Evolutionary conservation across 169 alveolate genomes (phyloP), one percentile per base, ranked within the genome.

Genomic region (Cryptosporidium canis): DNA sequence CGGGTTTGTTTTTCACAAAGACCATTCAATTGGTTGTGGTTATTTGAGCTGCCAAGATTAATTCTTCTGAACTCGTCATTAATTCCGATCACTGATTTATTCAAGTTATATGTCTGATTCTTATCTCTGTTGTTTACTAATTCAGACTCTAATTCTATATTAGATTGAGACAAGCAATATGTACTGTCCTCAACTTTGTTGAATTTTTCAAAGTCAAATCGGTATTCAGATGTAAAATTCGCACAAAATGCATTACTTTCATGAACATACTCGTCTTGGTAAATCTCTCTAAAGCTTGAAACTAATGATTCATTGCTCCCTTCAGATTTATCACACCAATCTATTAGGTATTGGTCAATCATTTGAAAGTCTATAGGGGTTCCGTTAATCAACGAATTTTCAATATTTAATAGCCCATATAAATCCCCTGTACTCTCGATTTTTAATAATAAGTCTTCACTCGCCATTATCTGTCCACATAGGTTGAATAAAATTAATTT

Each of bases 401-500:
- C 11, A 12, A 9, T 31, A 29, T 61, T 44, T 35, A 61, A 1
- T 39, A 67, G 41, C 31, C 68, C 31, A 5, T 24, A 29, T 67
- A 67, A 24, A 67, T 45, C 43, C n/a, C 44, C 55, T 44, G 24
- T n/a, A 0, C 53, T 9, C 18, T 70, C 47, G 11, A 70, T 70
- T 12, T 48, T 47, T 12, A 16, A 47, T n/a, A 55, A 6, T 31
- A 70, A 47, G 31, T 70, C 84, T 48, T 70, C 18, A 31, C 31
- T 21, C 3, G 29, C 39, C 18, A 70, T n/a, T 35, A 70, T 70
- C 9, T 70, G 21, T 5, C 84, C 84, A 31, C 37, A 47, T 35
- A 70, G 53, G 27, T 51, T 48, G 39, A 35, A 70, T 35, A 70
- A 31, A 48, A 47, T 7, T 11, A 51, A 0, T 47, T 37, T 55